phyloP scores from a whole-genome alignment of 495 filamentous ascomycete species.

The Aspergillus ostianus region DNA sequence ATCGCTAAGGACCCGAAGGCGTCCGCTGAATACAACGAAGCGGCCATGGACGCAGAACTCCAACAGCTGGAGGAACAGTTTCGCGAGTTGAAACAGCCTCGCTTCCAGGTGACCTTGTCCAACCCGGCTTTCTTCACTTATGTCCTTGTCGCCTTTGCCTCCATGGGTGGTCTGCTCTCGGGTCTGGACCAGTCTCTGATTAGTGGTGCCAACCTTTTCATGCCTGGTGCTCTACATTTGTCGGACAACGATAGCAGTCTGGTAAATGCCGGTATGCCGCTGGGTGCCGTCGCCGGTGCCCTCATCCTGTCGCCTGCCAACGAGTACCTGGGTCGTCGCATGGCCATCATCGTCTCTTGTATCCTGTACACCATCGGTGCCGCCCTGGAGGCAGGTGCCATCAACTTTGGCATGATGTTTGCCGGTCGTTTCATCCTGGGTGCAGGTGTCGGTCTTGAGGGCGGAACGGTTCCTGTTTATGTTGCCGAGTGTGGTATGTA shows the following conservation, averaged over 20 bases:
- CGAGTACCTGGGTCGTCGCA: constrained; percentile 55
- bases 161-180: constrained; percentile 60
- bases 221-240: constrained; percentile 49
- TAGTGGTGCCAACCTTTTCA: constrained; percentile 56
- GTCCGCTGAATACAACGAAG: constrained; percentile 26
- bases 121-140: constrained; percentile 53
- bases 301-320: constrained; percentile 56
- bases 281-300: constrained; percentile 60
- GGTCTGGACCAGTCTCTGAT: constrained; percentile 63
- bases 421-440: constrained; percentile 59
- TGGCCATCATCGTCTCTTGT: constrained; percentile 58
- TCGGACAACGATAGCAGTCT: constrained; percentile 47
- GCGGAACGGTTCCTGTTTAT: constrained; percentile 60
- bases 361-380: constrained; percentile 60
- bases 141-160: constrained; percentile 61
- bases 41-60: constrained; percentile 39
- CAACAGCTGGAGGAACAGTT: constrained; percentile 33
- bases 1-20: constrained; percentile 26
- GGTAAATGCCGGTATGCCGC: constrained; percentile 57
- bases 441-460: constrained; percentile 58
- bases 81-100: constrained; percentile 26
- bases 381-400: constrained; percentile 56
- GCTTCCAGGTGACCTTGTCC: constrained; percentile 29
- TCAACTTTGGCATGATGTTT: constrained; percentile 60
- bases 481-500: constrained; percentile 46